Evolutionary conservation across 345 rosid genomes (phyloP).

Genomic region (Sapria himalayana): DNA sequence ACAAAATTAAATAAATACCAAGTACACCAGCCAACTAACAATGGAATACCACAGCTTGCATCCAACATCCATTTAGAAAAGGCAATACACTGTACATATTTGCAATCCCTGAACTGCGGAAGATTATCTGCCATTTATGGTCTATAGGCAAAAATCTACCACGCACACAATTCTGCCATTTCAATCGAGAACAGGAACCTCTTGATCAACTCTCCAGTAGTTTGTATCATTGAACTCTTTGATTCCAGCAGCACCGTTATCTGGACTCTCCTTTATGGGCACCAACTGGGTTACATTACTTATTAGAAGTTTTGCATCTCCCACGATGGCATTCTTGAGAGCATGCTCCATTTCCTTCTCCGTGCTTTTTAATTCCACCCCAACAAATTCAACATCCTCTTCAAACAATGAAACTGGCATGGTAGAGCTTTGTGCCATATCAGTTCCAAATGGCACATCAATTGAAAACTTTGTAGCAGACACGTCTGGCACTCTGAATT

Average conservation of each 20-base stretch:
- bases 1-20: too few species aligned
- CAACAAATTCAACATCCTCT: constrained; percentile 91
- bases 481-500: constrained; percentile 35
- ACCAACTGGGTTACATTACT: constrained; percentile 28
- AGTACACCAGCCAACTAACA: too few species aligned
- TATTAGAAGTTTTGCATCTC: constrained; percentile 82
- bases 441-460: constrained; percentile 22
- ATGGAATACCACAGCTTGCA: too few species aligned
- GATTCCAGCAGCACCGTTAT: constrained; percentile 29
- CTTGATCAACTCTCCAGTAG: constrained; percentile 90
- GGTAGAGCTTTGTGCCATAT: constrained; percentile 18
- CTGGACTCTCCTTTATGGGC: constrained; percentile 31
- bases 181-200: constrained; percentile 69
- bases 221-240: constrained; percentile 80
- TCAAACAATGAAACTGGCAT: constrained; percentile 53
- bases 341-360: constrained; percentile 95
- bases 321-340: constrained; percentile 79
- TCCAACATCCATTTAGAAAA: too few species aligned
- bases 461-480: constrained; percentile 17
- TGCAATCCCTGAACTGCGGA: too few species aligned
- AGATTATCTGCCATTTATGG: too few species aligned
- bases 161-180: too few species aligned
- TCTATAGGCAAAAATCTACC: too few species aligned
- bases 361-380: constrained; percentile 72
- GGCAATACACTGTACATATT: too few species aligned